Evolutionary conservation across 2,329 filamentous ascomycete genomes (phyloP), one percentile per base, ranked within the genome.

Genomic region (Paraphoma sp.): DNA sequence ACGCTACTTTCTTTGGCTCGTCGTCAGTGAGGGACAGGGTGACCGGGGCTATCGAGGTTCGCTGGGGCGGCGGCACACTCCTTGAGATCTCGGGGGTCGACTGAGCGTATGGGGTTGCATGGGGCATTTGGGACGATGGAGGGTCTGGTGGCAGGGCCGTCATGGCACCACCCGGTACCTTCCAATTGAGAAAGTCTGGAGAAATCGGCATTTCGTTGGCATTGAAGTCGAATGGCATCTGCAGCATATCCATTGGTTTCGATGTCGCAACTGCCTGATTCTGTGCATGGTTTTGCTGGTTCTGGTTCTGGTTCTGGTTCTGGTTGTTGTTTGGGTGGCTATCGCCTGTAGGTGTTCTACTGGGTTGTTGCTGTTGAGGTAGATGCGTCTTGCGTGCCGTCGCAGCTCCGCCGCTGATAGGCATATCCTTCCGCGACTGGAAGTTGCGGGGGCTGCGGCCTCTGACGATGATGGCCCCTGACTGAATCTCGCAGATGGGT

Each of bases 401-500:
- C 28, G 89, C 88, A 18, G 89, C 89, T 63, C 90, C 92, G 14
- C 91, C 91, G 51, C 92, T 85, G 45, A 98, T 84, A 2, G 94
- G 93, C 58, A 97, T 90, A 75, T 98, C 94, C 76, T 97, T 97
- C 50, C 94, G 86, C 9, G 93, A 90, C 76, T 96, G 93, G 76
- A 98, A 98, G 77, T 98, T 98, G 38, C 94, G 86, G 4, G 94
- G 94, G 76, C 93, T 97, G 68, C 94, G 87, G 36, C 94, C 94
- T 59, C 94, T 89, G 30, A 98, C 94, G 52, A 98, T 96, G 66
- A 98, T 94, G 2, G 94, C 92, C 1, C 92, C 90, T 0, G 94
- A 97, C 30, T 89, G 89, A 14, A 92, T 88, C 77, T 97, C 93
- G 49, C 90, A 90, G 49, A 97, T 84, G 7, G 92, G 85, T 33